These are phyloP conservation scores for Cicer arietinum DNA, from an alignment of 306 rosid species.

Conservation along the genomic window DNA sequence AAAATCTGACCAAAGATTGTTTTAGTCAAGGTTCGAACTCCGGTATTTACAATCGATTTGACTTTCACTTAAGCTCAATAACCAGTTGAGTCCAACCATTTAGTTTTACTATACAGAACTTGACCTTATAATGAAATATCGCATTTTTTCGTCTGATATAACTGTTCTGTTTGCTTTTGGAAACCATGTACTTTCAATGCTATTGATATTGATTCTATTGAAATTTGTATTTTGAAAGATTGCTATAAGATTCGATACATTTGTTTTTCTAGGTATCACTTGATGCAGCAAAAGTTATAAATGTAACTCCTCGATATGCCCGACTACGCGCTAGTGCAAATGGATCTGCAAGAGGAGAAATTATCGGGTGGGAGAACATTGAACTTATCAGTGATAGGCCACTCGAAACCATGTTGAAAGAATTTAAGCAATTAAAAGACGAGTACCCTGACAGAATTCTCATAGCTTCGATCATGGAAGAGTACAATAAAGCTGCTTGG, in stretches of 20 bases:
- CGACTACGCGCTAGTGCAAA: conserved; percentile 70
- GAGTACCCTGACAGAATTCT: conserved; percentile 94
- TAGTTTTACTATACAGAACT: too few relatives aligned
- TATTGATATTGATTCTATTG: background rate
- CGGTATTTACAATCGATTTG: too few relatives aligned
- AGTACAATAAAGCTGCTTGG: conserved; percentile 92
- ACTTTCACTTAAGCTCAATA: too few relatives aligned
- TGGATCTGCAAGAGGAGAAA: conserved; percentile 82
- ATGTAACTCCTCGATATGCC: conserved; percentile 97
- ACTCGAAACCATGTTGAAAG: conserved; percentile 89
- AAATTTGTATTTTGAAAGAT: conserved; percentile 32
- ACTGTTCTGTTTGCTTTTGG: conserved; percentile 17
- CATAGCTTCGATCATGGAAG: conserved; percentile 98
- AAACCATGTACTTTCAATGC: background rate
- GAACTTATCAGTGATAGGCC: conserved; percentile 94
- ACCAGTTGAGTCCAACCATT: too few relatives aligned
- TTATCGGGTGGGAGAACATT: conserved; percentile 96
- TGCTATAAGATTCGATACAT: conserved; percentile 12
- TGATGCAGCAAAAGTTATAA: conserved; percentile 88
- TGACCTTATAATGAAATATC: conserved; percentile 1
- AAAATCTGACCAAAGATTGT: too few relatives aligned
- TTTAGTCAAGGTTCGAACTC: too few relatives aligned
- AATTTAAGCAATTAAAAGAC: conserved; percentile 79
- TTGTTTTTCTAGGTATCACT: conserved; percentile 74
- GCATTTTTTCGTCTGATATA: background rate